These are phyloP conservation scores for Bretschneidera sinensis DNA, from an alignment of 345 rosid genomes.

Conservation along the genomic window DNA sequence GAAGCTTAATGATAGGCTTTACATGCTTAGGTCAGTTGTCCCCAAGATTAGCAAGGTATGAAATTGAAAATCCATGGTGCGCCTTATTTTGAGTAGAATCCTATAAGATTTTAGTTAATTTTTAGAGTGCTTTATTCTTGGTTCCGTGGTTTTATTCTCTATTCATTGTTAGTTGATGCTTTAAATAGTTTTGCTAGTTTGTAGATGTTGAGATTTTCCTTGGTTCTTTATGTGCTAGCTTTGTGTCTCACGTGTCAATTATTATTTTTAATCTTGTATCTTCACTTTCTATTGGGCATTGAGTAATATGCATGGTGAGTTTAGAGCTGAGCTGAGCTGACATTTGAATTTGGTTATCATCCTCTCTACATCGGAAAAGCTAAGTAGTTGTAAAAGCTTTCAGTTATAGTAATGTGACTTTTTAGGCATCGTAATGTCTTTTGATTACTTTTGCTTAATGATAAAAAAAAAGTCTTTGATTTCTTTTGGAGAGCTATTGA, in stretches of 20 bases:
- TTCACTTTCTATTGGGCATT: neutral
- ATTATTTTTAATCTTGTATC: neutral
- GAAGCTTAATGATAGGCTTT: conserved; percentile 97
- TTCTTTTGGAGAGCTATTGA: neutral
- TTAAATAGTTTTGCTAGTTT: neutral
- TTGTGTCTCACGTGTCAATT: neutral
- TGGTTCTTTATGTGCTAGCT: neutral
- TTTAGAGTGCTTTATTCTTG: neutral
- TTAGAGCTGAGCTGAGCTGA: neutral
- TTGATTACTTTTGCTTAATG: too few species aligned
- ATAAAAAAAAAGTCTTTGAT: neutral
- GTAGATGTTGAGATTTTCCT: too few species aligned
- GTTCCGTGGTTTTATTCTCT: neutral
- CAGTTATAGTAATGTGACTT: neutral
- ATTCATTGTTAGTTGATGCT: neutral
- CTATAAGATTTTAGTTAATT: too few species aligned
- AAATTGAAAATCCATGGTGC: neutral
- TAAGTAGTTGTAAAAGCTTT: too few species aligned
- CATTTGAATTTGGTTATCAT: neutral
- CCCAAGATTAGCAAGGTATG: conserved; percentile 97
- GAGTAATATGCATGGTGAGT: neutral
- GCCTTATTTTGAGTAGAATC: too few species aligned
- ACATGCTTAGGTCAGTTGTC: conserved; percentile 96
- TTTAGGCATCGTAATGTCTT: too few species aligned
- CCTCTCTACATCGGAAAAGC: too few species aligned